Evolutionary conservation across 73 alveolate species (phyloP), one percentile per base, ranked within the genome.

Genomic region (Paramecium biaurelia): DNA sequence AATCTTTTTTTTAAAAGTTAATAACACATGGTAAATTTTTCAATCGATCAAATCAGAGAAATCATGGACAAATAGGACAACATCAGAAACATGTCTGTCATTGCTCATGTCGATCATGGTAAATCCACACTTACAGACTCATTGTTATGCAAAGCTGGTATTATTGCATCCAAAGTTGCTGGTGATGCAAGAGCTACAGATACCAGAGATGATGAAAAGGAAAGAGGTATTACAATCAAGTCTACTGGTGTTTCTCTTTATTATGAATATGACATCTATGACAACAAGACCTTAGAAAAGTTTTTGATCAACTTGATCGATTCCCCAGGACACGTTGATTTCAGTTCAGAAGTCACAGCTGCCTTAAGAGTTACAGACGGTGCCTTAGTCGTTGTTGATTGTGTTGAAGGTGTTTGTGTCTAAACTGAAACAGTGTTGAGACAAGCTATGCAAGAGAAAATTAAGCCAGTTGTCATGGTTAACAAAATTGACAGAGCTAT

Each of bases 361-460:
- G 99, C 99, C 85, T 95, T 98, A 92, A 96, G 99, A 93, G 99
- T 98, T 84, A 98, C 99, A 57, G 99, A 98, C 86, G 99, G 99
- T 76, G 99, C 99, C 49, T 95, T 98, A 92, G 99, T 98, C 95
- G 99, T 98, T 93, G 99, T 97, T 28, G 99, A 98, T 94, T 96
- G 98, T 94, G 98, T 98, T 87, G 99, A 98, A 92, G 99, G 99
- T 41, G 99, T 97, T 92, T 96, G 99, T 85, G 99, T 97, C 89
- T 99, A 98, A 93, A 98, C 99, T 47, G 99, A 98, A 93, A 97
- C 99, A 41, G 99, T 98, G 85, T 96, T 98, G 70, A 97, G 99
- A 96, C 99, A 98, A 93, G 99, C 99, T 41, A 95, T 97, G 70
- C 97, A 95, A 72, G 99, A 98, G 94, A 93, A 95, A 86, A 98